Base-by-base conservation (phyloP, 73 alveolate genomes). In the Paraurostyla sp. region DNA sequence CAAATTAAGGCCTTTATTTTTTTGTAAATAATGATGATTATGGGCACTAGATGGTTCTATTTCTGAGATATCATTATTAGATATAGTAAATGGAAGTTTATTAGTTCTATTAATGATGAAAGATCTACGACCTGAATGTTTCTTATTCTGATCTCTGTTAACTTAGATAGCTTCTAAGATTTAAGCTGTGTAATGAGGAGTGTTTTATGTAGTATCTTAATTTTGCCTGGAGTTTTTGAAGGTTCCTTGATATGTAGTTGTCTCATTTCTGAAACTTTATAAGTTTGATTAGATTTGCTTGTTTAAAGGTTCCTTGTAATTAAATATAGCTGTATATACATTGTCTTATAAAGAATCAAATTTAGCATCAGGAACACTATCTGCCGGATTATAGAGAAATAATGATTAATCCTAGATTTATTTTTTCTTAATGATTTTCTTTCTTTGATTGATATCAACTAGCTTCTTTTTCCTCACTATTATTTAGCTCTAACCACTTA, bases 361-460 rank as follows among this genome's bases (percentile, higher is more conserved):
- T 18, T 9, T 13, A 4, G 69, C 38, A 20, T 52, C 23, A 11
- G 69, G 69, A 9, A 52, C 69, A 52, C 69, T 52, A 52, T 52
- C 69, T 18, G 69, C 69, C 4, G 69, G 69, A 52, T 52, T 52
- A 20, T 52, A 52, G 4, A 52, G 30, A 52, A 52, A 52, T 6
- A 52, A 20, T 52, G 69, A 52, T n/a, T 52, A 52, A 52, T 52
- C 69, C 33, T 52, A n/a, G n/a, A n/a, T n/a, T n/a, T n/a, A 52
- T 4, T 52, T 6, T 52, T 52, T 52, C 69, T 52, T 52, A 6
- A 18, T 25, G 36, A 52, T 52, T 52, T 52, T 52, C 23, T 52
- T 52, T 35, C 69, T 52, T n/a, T 52, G 23, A 20, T 52, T 52
- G 23, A n/a, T n/a, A 52, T 52, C 69, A 9, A 52, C 23, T 13